Conservation (phyloP, 202 grass and related monocot species). For the Cymbopogon flexuosus region DNA sequence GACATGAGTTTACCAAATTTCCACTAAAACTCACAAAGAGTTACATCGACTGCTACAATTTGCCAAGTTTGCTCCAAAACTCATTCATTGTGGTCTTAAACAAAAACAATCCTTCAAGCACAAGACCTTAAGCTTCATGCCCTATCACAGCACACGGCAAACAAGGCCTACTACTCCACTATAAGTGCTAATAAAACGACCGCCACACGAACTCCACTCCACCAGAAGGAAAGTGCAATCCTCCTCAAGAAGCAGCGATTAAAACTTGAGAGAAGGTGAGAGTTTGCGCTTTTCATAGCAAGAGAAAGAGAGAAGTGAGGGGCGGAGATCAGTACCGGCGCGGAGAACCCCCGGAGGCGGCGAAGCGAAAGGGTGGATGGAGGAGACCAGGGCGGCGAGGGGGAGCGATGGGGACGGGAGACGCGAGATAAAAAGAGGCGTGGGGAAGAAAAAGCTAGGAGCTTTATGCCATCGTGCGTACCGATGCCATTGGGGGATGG, state of each 20-base stretch:
- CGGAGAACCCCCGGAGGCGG: constrained; percentile 11
- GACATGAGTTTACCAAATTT: not conserved
- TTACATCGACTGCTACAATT: not conserved
- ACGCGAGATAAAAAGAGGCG: constrained; percentile 30
- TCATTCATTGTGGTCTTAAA: not conserved
- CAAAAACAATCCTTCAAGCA: not conserved
- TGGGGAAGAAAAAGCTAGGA: constrained; percentile 23
- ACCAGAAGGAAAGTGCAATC: not conserved
- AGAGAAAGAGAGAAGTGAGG: not conserved
- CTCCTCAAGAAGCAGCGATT: not conserved
- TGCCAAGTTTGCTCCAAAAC: not conserved
- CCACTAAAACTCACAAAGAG: not conserved
- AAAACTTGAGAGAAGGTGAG: not conserved
- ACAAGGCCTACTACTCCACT: not conserved
- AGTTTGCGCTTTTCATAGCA: not conserved
- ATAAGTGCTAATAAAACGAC: not conserved
- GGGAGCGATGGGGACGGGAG: constrained; percentile 23
- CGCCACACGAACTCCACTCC: not conserved
- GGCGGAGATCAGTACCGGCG: constrained; percentile 30
- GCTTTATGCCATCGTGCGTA: constrained; percentile 33
- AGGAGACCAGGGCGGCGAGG: constrained; percentile 26
- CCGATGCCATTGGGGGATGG: constrained; percentile 27
- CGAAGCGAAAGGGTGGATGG: constrained; percentile 27
- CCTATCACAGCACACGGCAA: not conserved
- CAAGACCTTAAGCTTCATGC: not conserved